These are phyloP conservation scores for Neodidymelliopsis sp. DNA, from an alignment of 2,329 filamentous ascomycete species.

Conservation along the genomic window DNA sequence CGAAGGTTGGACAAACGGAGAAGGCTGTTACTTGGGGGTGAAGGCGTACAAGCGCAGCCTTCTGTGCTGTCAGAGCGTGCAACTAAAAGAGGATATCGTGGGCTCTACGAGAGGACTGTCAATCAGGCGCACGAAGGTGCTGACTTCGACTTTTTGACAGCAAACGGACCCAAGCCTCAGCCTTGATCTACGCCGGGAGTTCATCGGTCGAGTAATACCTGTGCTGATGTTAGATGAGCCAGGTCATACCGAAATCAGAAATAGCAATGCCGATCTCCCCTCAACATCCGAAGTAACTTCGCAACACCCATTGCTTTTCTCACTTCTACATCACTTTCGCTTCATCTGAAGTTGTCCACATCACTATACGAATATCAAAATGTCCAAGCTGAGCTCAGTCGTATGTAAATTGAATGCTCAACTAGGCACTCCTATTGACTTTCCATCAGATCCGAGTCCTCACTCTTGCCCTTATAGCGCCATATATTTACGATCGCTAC, in stretches of 20 bases:
- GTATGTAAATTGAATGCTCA: background rate
- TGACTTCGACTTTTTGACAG: slow-evolving; percentile 67
- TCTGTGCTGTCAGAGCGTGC: slow-evolving; percentile 12
- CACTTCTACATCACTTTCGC: background rate
- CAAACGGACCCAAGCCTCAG: slow-evolving; percentile 18
- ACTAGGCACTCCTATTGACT: background rate
- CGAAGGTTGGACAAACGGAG: slow-evolving; percentile 45
- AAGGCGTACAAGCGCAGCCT: slow-evolving; percentile 2
- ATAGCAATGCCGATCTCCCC: background rate
- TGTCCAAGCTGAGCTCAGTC: background rate
- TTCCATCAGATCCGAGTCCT: slow-evolving; percentile 10
- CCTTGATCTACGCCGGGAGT: background rate
- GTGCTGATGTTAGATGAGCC: background rate
- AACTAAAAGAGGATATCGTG: slow-evolving; percentile 62
- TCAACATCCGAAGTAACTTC: background rate
- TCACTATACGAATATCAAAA: no score
- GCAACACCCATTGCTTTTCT: background rate
- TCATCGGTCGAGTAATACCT: background rate
- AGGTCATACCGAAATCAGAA: background rate
- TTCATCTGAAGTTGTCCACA: no score
- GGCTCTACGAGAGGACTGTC: slow-evolving; percentile 65
- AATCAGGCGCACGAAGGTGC: slow-evolving; percentile 67
- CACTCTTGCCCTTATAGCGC: slow-evolving; percentile 23
- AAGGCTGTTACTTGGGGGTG: slow-evolving; percentile 34
- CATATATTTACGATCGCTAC: slow-evolving; percentile 42